phyloP scores from a whole-genome alignment of 805 yeast genomes.

The Saturnispora galanensis region DNA sequence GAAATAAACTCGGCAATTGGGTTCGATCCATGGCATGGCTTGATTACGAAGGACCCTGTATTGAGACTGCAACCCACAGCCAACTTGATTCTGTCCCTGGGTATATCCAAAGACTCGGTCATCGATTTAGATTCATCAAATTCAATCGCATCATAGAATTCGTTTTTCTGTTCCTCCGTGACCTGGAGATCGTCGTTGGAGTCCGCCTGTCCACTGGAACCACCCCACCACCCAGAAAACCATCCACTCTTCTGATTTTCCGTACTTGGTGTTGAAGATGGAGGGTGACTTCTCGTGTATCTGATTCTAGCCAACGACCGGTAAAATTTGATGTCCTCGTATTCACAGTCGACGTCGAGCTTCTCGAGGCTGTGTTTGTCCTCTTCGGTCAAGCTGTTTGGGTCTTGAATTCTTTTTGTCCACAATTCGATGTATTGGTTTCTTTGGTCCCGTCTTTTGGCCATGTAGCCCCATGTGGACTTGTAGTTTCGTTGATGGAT shows the following conservation, averaged over 20 bases:
- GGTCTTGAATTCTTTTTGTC: conserved; percentile 41
- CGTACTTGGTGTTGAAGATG: conserved; percentile 2
- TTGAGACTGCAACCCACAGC: conserved; percentile 60
- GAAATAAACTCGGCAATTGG: conserved; percentile 70
- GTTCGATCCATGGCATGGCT: conserved; percentile 29
- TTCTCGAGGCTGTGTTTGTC: conserved; percentile 33
- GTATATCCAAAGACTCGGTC: conserved; percentile 49
- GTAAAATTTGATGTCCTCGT: conserved; percentile 78
- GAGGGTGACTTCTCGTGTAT: conserved; percentile 32
- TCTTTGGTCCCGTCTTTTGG: conserved; percentile 62
- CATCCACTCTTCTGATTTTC: conserved; percentile 37
- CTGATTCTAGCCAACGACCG: conserved; percentile 69
- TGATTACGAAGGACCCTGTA: conserved; percentile 67
- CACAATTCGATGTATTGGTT: conserved; percentile 57
- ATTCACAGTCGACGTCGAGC: conserved; percentile 51
- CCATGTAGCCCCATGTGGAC: conserved; percentile 85
- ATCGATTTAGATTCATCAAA: conserved; percentile 57
- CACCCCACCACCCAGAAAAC: conserved; percentile 65
- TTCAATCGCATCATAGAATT: conserved; percentile 87
- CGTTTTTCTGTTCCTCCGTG: conserved; percentile 82
- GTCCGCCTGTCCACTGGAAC: conserved; percentile 8
- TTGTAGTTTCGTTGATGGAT: conserved; percentile 70
- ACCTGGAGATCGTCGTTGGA: conserved; percentile 34
- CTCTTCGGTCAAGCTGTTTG: conserved; percentile 22
- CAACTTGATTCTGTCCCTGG: conserved; percentile 61